Evolutionary conservation across 495 filamentous ascomycete species (phyloP).

Genomic region (Lasiosphaeris hirsuta): DNA sequence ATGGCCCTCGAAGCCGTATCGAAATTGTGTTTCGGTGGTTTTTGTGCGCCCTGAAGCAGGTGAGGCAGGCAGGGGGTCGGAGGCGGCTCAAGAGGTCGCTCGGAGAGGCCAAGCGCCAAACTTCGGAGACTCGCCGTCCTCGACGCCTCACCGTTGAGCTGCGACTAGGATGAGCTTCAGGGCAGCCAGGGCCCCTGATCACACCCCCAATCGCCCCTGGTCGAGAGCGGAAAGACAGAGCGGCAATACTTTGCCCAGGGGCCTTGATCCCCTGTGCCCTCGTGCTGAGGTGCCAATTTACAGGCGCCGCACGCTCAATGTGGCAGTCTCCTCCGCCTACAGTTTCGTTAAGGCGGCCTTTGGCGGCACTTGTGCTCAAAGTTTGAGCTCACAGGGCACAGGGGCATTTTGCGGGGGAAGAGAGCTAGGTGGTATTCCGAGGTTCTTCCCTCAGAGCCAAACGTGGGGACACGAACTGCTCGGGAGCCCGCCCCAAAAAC

Average conservation of each 20-base stretch:
- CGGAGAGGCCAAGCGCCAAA: constrained; percentile 17
- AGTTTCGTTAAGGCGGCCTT: constrained; percentile 20
- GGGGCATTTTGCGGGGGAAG: constrained; percentile 20
- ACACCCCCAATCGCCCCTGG: neutral
- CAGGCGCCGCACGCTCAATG: constrained; percentile 17
- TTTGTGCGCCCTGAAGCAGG: neutral
- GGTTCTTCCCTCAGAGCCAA: constrained; percentile 15
- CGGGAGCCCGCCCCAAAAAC: constrained; percentile 7
- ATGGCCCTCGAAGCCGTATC: neutral
- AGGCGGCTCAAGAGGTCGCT: constrained; percentile 10
- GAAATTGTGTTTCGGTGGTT: neutral
- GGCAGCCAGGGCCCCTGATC: constrained; percentile 6
- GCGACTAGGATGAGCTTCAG: constrained; percentile 4
- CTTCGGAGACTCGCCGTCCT: neutral
- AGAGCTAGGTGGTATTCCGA: constrained; percentile 25
- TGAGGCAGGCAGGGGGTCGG: constrained; percentile 10
- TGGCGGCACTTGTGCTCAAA: constrained; percentile 29
- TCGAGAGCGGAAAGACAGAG: neutral
- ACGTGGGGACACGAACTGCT: constrained; percentile 18
- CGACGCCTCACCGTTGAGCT: neutral
- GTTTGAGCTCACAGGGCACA: constrained; percentile 15
- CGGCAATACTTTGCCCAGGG: constrained; percentile 25
- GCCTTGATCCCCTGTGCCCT: constrained; percentile 7
- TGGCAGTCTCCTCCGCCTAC: constrained; percentile 19
- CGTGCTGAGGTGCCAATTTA: constrained; percentile 9